Evolutionary conservation across 148 eudicot species (phyloP).

Genomic region (Chenopodium quinoa): DNA sequence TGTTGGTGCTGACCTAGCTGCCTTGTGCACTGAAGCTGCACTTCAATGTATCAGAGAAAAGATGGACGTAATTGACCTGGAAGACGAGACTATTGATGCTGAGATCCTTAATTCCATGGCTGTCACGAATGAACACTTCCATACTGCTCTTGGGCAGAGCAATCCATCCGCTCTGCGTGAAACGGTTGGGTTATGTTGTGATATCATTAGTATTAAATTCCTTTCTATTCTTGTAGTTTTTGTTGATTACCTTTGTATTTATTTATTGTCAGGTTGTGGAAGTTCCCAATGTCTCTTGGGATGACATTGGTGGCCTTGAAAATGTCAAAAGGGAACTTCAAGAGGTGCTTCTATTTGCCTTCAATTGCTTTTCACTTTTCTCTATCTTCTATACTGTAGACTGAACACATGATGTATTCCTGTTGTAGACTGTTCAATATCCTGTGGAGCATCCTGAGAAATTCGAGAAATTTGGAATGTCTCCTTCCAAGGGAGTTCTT

Average conservation of each 20-base stretch:
- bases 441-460: slow-evolving; percentile 97
- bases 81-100: slow-evolving; percentile 83
- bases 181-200: slow-evolving; percentile 49
- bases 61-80: slow-evolving; percentile 92
- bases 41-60: slow-evolving; percentile 91
- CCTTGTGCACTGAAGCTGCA: slow-evolving; percentile 88
- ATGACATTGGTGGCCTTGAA: slow-evolving; percentile 88
- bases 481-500: slow-evolving; percentile 91
- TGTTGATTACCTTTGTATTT: background rate
- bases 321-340: slow-evolving; percentile 91
- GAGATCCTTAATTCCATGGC: slow-evolving; percentile 93
- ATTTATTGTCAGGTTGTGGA: slow-evolving; percentile 62
- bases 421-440: slow-evolving; percentile 80
- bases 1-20: slow-evolving; percentile 89
- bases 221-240: background rate
- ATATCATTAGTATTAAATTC: background rate
- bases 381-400: background rate
- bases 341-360: slow-evolving; percentile 46
- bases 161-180: slow-evolving; percentile 93
- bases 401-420: background rate
- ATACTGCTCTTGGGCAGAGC: slow-evolving; percentile 86
- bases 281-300: slow-evolving; percentile 78
- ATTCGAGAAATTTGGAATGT: slow-evolving; percentile 93
- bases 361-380: background rate
- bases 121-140: slow-evolving; percentile 82